Percentiles rank a stretch among this genome's conserved stretches.
phyloP scores from a whole-genome alignment of 2,329 filamentous ascomycete species.

The Endocalyx cinctus region DNA sequence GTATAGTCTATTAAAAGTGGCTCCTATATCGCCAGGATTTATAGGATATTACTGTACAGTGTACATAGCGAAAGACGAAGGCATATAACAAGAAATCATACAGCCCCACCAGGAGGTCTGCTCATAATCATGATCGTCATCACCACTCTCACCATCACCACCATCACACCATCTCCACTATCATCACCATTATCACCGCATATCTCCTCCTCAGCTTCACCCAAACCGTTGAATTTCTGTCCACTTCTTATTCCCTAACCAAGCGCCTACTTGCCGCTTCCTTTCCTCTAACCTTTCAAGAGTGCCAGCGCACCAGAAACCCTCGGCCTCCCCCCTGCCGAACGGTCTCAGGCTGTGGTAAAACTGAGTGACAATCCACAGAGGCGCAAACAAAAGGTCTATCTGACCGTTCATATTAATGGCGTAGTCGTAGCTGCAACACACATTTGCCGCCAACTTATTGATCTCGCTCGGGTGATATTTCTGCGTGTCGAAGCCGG shows the following conservation, averaged over 20 bases:
- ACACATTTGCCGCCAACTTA: slow-evolving; percentile 44
- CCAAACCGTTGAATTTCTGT: slow-evolving; percentile 19
- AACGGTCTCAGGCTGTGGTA: slow-evolving; percentile 17
- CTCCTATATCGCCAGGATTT: too few species aligned
- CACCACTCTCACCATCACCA: too few species aligned
- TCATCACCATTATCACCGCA: too few species aligned
- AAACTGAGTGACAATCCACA: slow-evolving; percentile 22
- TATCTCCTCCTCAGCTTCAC: too few species aligned
- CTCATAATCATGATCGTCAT: too few species aligned
- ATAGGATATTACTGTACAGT: too few species aligned
- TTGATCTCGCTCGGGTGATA: slow-evolving; percentile 38
- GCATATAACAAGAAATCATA: too few species aligned
- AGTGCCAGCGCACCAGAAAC: slow-evolving; percentile 21
- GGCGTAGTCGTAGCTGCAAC: slow-evolving; percentile 45
- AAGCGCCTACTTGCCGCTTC: slow-evolving; percentile 13
- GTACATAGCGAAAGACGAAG: too few species aligned
- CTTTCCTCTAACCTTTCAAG: slow-evolving; percentile 15
- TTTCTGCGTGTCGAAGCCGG: slow-evolving; percentile 34
- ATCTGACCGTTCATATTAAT: slow-evolving; percentile 32
- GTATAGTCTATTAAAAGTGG: too few species aligned
- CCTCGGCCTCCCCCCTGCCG: slow-evolving; percentile 20
- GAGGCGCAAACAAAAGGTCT: slow-evolving; percentile 23
- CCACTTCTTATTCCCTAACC: slow-evolving; percentile 24
- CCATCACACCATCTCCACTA: too few species aligned
- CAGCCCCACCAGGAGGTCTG: too few species aligned